Percentiles rank a stretch among this genome's conserved stretches.
Conservation (phyloP, 2,329 filamentous ascomycete species). For the Leptodontidium sp. region DNA sequence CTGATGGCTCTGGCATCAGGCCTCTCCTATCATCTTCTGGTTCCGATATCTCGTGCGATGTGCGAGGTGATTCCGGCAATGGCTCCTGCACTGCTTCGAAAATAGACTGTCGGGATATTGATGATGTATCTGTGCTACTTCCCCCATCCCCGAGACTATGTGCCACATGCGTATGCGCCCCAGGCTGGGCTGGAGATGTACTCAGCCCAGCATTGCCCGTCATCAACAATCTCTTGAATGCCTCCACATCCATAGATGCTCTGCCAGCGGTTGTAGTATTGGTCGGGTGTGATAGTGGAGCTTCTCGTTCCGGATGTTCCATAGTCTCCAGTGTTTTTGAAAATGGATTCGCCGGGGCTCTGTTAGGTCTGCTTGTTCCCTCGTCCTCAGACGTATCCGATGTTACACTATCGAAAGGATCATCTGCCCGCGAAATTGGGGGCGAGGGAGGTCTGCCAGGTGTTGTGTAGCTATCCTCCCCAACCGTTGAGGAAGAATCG, state of each 20-base stretch:
- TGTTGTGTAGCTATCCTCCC: constrained; percentile 38
- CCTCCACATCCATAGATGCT: constrained; percentile 74
- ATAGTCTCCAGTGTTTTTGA: constrained; percentile 62
- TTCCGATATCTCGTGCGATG: constrained; percentile 66
- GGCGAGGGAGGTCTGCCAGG: constrained; percentile 38
- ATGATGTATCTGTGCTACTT: constrained; percentile 66
- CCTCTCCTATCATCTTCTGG: constrained; percentile 58
- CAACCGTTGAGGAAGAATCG: constrained; percentile 54
- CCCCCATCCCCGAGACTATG: constrained; percentile 49
- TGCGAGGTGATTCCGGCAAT: constrained; percentile 59
- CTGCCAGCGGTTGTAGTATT: constrained; percentile 45
- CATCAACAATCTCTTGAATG: constrained; percentile 78
- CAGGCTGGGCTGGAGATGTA: constrained; percentile 42
- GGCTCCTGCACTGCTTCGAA: constrained; percentile 58
- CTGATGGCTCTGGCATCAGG: constrained; percentile 44
- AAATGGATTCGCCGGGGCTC: constrained; percentile 61
- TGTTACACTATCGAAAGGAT: constrained; percentile 45
- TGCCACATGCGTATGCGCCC: constrained; percentile 43
- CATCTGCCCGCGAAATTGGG: constrained; percentile 46
- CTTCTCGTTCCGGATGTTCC: constrained; percentile 49
- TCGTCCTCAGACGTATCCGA: constrained; percentile 46
- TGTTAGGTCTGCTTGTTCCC: constrained; percentile 30
- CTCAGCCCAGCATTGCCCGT: constrained; percentile 67
- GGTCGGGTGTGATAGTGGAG: constrained; percentile 28
- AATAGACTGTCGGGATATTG: constrained; percentile 65